A percentile compares a stretch with the other conserved stretches of the same genome.
These are phyloP conservation scores for Prunus davidiana DNA, from an alignment of 306 rosid species.

Conservation along the genomic window DNA sequence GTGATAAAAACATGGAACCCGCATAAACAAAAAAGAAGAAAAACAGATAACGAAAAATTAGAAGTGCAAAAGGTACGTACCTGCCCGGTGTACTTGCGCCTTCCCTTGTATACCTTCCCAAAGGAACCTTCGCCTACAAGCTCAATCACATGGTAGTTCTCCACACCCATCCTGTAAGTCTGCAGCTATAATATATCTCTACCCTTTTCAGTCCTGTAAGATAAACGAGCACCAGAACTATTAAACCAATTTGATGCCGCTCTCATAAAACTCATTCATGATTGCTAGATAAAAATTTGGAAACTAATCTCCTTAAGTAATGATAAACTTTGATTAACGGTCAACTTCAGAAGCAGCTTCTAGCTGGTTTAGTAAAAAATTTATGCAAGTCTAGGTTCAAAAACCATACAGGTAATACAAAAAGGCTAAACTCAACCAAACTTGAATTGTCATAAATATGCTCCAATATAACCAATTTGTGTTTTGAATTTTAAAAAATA, in stretches of 20 bases:
- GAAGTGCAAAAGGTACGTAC: slow-evolving; percentile 24
- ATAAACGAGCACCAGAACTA: not conserved
- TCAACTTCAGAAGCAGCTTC: not conserved
- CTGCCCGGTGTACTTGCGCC: slow-evolving; percentile 86
- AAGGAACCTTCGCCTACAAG: slow-evolving; percentile 98
- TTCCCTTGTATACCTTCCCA: slow-evolving; percentile 96
- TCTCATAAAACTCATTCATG: not conserved
- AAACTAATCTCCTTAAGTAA: not conserved
- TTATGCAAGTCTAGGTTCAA: not conserved
- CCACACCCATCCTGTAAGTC: slow-evolving; percentile 65
- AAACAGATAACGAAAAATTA: not conserved
- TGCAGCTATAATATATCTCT: not conserved
- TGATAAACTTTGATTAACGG: not conserved
- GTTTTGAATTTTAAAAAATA: not conserved
- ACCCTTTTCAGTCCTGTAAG: slow-evolving; percentile 1
- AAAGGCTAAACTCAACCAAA: not conserved
- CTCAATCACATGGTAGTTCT: slow-evolving; percentile 91
- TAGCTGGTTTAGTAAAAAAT: not conserved
- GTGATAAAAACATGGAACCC: not conserved
- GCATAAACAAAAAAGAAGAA: not conserved
- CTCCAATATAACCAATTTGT: not conserved
- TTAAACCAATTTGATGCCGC: not conserved
- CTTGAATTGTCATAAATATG: not conserved
- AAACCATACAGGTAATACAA: not conserved
- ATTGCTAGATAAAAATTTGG: not conserved